Evolutionary conservation across 345 rosid species (phyloP).

Genomic region (Syzygium jambos): DNA sequence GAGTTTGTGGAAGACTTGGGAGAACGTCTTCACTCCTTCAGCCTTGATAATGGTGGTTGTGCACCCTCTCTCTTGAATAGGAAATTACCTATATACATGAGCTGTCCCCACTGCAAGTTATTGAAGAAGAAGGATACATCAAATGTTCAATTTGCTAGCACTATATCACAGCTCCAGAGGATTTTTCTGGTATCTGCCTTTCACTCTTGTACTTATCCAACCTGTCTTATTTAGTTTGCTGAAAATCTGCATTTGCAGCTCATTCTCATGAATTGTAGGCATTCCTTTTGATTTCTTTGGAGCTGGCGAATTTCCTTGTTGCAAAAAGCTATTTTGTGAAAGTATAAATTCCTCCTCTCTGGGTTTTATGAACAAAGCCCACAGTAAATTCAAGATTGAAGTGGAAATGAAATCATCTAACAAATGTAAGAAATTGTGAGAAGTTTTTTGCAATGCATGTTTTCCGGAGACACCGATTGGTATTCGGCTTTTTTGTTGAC

Average conservation of each 20-base stretch:
- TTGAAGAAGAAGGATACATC: slow-evolving; percentile 35
- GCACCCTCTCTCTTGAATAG: slow-evolving; percentile 52
- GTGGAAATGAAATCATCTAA: neutral
- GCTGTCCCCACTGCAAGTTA: slow-evolving; percentile 56
- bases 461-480: neutral
- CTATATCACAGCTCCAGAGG: slow-evolving; percentile 72
- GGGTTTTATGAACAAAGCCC: neutral
- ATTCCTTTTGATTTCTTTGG: neutral
- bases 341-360: neutral
- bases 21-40: slow-evolving; percentile 25
- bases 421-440: neutral
- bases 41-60: slow-evolving; percentile 39
- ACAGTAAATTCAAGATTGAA: neutral
- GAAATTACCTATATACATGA: slow-evolving; percentile 61
- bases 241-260: neutral
- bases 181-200: slow-evolving; percentile 56
- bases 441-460: neutral
- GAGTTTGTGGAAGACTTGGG: slow-evolving; percentile 22
- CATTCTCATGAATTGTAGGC: neutral
- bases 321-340: neutral
- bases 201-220: neutral
- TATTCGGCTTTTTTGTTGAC: neutral
- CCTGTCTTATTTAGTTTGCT: neutral
- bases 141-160: slow-evolving; percentile 48
- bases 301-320: neutral